Base-by-base conservation (phyloP, 257 asterid genomes). In the Nicotiana undulata region DNA sequence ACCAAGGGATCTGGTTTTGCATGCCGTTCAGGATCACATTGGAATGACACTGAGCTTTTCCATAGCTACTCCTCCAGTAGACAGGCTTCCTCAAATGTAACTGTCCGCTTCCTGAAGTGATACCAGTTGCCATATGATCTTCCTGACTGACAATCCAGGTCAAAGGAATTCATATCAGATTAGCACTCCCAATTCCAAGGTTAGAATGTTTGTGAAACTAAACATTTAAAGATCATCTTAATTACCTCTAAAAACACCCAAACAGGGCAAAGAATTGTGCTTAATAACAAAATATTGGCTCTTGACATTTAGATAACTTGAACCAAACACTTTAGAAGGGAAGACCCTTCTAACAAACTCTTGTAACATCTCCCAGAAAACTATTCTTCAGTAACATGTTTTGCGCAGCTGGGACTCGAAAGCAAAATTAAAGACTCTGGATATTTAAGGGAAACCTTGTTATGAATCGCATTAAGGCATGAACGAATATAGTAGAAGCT, bases 1-100 rank as follows among this genome's bases (percentile, higher is more conserved):
- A 95, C 99, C 98, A 93, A 58, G 91, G 87, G 66, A 87, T 84
- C 82, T 88, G 90, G 76, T 87, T 88, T 51, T 82, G 90, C 63
- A 77, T 52, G 83, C 94, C 81, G 55, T 85, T 88, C 7, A 90
- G 87, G 53, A 84, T 83, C 68, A 89, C 59, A 77, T 68, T 74
- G 46, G 86, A 85, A 76, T 87, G 87, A 83, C 75, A 46, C 34
- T 37, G 87, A 85, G 88, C 86, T 83, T 82, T 90, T 80, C 81
- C 86, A 87, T 91, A 83, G 77, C 90, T 81, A n/a, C 76, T 80
- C 64, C 89, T 86, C 83, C 77, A 17, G 87, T 61, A 79, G 37
- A 81, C 66, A 17, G 84, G 63, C 72, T 88, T 94, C 82, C 87
- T 89, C 20, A 85, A 89, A 79, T 84, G 91, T 77, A 90, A 86